A percentile compares a stretch with the other conserved stretches of the same genome.
These are phyloP conservation scores for Prunus dulcis DNA, from an alignment of 306 rosid genomes.

Conservation along the genomic window DNA sequence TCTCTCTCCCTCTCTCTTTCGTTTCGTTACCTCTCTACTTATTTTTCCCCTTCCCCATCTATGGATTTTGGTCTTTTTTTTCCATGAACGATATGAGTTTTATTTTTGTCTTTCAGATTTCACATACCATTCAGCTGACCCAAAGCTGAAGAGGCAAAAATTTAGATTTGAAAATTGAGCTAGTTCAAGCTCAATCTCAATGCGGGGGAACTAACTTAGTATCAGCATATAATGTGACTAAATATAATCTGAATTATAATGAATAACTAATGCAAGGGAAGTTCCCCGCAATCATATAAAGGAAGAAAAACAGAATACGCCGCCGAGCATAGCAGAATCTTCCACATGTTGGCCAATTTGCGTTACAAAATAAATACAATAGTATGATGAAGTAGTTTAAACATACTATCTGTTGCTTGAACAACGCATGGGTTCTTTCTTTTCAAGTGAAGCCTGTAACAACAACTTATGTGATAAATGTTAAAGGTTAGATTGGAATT, in stretches of 20 bases:
- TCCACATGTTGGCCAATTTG: no score
- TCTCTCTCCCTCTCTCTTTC: no score
- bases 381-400: background rate
- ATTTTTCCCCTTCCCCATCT: no score
- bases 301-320: background rate
- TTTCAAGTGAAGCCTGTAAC: constrained; percentile 53
- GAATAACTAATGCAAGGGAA: background rate
- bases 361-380: background rate
- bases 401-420: constrained; percentile 54
- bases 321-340: background rate
- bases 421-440: constrained; percentile 47
- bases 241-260: background rate
- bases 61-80: no score
- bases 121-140: background rate
- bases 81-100: no score
- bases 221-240: background rate
- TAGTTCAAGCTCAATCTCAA: background rate
- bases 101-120: no score
- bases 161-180: background rate
- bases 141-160: background rate
- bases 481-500: background rate
- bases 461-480: background rate
- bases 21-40: no score
- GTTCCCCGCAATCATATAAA: background rate
- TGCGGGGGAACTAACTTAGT: background rate